phyloP scores from a whole-genome alignment of 371 early-diverging fungal species.

The Lichtheimia corymbifera region DNA sequence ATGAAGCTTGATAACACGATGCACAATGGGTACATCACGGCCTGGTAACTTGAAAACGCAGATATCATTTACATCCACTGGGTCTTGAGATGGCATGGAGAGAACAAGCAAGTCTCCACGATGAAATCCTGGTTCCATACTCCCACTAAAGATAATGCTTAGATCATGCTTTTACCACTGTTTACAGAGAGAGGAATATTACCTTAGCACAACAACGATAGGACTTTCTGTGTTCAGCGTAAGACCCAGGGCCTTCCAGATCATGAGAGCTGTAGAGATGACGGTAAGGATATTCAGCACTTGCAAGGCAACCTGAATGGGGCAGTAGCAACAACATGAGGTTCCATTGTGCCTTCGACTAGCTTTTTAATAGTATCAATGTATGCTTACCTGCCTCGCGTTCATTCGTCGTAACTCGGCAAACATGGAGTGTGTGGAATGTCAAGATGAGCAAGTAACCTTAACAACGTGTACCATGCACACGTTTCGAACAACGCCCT shows the following conservation, averaged over 20 bases:
- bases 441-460: background rate
- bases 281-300: constrained; percentile 84
- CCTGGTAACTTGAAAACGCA: constrained; percentile 94
- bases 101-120: constrained; percentile 98
- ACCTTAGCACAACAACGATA: constrained; percentile 96
- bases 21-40: constrained; percentile 97
- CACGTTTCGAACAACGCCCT: background rate
- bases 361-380: background rate
- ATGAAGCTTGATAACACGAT: constrained; percentile 93
- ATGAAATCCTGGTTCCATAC: constrained; percentile 99
- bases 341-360: background rate
- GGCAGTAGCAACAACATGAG: background rate
- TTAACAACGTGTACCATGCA: background rate
- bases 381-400: constrained; percentile 37
- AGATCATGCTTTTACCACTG: background rate
- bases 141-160: constrained; percentile 67
- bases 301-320: constrained; percentile 58
- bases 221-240: constrained; percentile 95
- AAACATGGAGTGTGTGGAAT: constrained; percentile 29
- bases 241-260: constrained; percentile 93
- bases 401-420: constrained; percentile 51
- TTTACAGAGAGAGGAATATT: background rate
- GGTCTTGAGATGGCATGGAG: constrained; percentile 61
- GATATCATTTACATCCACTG: constrained; percentile 92
- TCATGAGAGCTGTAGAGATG: constrained; percentile 92